These are phyloP conservation scores for Blastocystis sp. DNA, from an alignment of 352 stramenopile species.

Conservation along the genomic window DNA sequence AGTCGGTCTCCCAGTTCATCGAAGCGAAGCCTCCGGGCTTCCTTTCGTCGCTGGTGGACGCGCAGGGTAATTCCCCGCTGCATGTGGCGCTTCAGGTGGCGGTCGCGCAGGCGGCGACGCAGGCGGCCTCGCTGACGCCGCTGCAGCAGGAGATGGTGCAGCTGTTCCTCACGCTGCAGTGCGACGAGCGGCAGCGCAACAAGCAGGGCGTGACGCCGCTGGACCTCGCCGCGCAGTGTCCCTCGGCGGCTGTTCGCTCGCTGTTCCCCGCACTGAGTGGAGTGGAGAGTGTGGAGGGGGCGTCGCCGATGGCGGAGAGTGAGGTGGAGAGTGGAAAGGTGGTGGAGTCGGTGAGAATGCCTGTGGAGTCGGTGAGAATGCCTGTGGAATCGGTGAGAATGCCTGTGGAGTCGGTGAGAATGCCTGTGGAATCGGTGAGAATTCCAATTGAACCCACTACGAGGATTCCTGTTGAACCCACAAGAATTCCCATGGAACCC, in stretches of 20 bases:
- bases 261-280: not conserved
- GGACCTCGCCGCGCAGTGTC: not conserved
- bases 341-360: too few species aligned
- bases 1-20: constrained; percentile 5
- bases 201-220: not conserved
- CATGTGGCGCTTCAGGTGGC: not conserved
- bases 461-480: too few species aligned
- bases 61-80: constrained; percentile 23
- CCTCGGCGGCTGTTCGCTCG: not conserved
- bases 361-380: too few species aligned
- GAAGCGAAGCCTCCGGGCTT: not conserved
- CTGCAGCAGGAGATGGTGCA: constrained; percentile 4
- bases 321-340: too few species aligned
- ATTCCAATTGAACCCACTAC: too few species aligned
- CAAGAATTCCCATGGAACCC: too few species aligned
- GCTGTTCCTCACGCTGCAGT: not conserved
- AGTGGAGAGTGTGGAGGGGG: too few species aligned
- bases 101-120: not conserved
- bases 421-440: too few species aligned
- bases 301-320: too few species aligned
- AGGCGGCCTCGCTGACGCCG: not conserved
- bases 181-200: not conserved
- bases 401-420: too few species aligned
- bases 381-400: too few species aligned
- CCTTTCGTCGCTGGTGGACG: not conserved